Base-by-base conservation (phyloP, 208 protist genomes). In the Polymyxa betae region DNA sequence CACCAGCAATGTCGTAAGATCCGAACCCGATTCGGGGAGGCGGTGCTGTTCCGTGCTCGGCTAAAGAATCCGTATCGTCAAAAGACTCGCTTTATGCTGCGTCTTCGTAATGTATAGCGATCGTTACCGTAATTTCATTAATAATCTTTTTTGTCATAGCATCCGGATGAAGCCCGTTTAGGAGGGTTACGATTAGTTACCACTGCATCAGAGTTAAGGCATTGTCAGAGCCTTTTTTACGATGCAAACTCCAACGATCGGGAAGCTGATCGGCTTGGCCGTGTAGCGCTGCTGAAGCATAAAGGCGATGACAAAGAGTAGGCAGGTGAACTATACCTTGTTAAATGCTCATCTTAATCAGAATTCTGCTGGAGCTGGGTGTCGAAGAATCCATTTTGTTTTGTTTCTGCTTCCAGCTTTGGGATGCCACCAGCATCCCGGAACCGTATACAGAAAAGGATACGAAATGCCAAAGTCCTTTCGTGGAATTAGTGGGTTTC, bases 51-150 rank as follows among this genome's bases (percentile, higher is more conserved):
- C 72, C n/a, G 72, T n/a, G n/a, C 72, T 20, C 5, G 10, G 16
- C 35, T 82, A 5, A 82, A 5, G 16, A 82, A 82, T 43, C 72
- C 72, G n/a, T 82, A 82, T 43, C 72, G 10, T 20, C 72, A 82
- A 5, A 82, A 35, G 5, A 45, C 35, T n/a, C 35, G 5, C 16
- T 82, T 82, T n/a, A 35, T 35, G 12, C n/a, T 82, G 72, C n/a
- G 16, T 16, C 5, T 82, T 43, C 16, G 16, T n/a, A 82, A 82
- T 43, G 72, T 82, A 5, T 5, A n/a, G 5, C 12, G 35, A 82
- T 16, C 72, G 72, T 20, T 24, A 60, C 24, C 24, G 49, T 24
- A 5, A 60, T 29, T 24, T 29, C 24, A 60, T 60, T 29, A 5
- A 5, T 5, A 5, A 5, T 60, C 12, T 60, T 5, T 24, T 60